Evolutionary conservation across 352 stramenopile genomes (phyloP).

Genomic region (Thraustotheca clavata): DNA sequence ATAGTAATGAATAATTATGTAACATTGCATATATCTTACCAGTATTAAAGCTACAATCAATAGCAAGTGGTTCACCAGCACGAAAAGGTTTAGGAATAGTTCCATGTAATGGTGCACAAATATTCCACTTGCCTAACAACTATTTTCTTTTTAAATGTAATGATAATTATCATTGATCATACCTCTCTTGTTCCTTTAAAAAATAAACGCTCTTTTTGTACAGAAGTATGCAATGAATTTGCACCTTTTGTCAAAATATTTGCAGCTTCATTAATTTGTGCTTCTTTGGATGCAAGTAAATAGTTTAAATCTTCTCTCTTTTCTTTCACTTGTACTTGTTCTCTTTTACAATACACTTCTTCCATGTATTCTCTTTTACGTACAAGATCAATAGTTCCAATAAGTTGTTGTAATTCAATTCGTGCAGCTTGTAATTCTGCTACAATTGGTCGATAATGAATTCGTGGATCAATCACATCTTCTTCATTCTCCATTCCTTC

Average conservation of each 20-base stretch:
- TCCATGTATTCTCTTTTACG: conserved; percentile 60
- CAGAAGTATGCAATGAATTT: conserved; percentile 52
- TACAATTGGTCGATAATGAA: conserved; percentile 82
- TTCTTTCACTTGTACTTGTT: conserved; percentile 72
- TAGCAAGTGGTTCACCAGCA: conserved; percentile 64
- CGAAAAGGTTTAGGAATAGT: conserved; percentile 84
- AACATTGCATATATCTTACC: conserved; percentile 31
- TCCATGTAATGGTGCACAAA: conserved; percentile 76
- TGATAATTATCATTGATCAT: background rate
- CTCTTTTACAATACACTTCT: conserved; percentile 78
- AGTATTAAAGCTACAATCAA: conserved; percentile 79
- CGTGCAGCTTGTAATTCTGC: conserved; percentile 65
- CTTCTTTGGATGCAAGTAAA: conserved; percentile 60
- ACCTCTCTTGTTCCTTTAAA: conserved; percentile 50
- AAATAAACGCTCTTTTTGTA: conserved; percentile 77
- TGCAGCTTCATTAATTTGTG: conserved; percentile 68
- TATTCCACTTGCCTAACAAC: conserved; percentile 79
- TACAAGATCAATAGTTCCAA: conserved; percentile 84
- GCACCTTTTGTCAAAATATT: conserved; percentile 60
- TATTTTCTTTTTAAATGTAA: conserved; percentile 25
- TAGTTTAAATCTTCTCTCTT: conserved; percentile 76
- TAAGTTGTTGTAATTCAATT: conserved; percentile 74
- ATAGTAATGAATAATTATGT: background rate
- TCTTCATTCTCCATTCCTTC: conserved; percentile 40
- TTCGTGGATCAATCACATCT: conserved; percentile 76